A percentile compares a stretch with the other conserved stretches of the same genome.
Conservation (phyloP, 352 stramenopile species). For the Saprolegnia diclina region DNA sequence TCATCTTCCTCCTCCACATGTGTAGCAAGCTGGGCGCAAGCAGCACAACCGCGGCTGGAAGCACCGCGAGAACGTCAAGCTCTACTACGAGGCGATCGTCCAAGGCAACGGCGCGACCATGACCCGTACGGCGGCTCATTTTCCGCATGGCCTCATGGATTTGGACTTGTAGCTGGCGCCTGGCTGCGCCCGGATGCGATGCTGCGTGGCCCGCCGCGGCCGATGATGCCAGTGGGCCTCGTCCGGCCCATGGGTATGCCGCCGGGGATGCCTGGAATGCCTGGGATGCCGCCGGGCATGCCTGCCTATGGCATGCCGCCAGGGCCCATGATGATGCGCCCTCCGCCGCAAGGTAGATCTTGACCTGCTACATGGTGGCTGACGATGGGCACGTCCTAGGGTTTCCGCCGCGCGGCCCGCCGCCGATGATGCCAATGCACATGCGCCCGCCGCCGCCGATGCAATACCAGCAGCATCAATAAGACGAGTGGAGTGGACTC, state of each 20-base stretch:
- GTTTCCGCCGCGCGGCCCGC: slow-evolving; percentile 57
- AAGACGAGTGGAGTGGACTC: neutral
- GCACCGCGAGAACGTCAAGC: slow-evolving; percentile 92
- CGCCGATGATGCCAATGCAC: slow-evolving; percentile 68
- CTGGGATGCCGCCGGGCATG: neutral
- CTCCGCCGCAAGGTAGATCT: slow-evolving; percentile 3
- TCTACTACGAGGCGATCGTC: slow-evolving; percentile 78
- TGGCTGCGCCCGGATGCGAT: slow-evolving; percentile 22
- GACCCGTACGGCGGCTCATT: slow-evolving; percentile 17
- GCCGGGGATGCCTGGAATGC: neutral
- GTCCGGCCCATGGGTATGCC: slow-evolving; percentile 15
- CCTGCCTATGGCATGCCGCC: neutral
- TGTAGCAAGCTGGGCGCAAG: slow-evolving; percentile 85
- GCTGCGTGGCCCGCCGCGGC: slow-evolving; percentile 11
- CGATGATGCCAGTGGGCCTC: slow-evolving; percentile 7
- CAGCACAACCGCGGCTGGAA: slow-evolving; percentile 94
- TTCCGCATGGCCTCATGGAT: neutral
- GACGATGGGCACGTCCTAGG: slow-evolving; percentile 31
- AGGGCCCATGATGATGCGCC: slow-evolving; percentile 23
- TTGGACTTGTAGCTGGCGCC: slow-evolving; percentile 23
- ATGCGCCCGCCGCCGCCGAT: slow-evolving; percentile 61
- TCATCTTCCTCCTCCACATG: neutral
- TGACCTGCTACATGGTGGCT: neutral
- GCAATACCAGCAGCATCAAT: neutral
- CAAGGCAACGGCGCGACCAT: slow-evolving; percentile 38